These are phyloP conservation scores for Fusarium setosum DNA, from an alignment of 2,329 filamentous ascomycete genomes.

Conservation along the genomic window DNA sequence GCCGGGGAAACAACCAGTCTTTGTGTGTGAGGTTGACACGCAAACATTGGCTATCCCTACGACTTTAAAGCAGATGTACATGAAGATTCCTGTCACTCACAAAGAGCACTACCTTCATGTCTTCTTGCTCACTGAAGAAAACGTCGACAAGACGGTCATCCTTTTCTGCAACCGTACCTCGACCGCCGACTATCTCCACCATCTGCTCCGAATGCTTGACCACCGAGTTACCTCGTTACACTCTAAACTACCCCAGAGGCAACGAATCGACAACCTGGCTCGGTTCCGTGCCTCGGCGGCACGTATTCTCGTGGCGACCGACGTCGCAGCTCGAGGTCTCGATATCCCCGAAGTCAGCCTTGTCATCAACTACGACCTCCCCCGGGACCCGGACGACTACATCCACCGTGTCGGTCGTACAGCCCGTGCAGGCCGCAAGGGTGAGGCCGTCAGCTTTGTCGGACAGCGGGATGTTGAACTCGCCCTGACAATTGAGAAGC, in stretches of 20 bases:
- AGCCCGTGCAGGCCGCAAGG: slow-evolving; percentile 86
- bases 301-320: slow-evolving; percentile 91
- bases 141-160: slow-evolving; percentile 82
- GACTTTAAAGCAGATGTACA: slow-evolving; percentile 84
- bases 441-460: slow-evolving; percentile 87
- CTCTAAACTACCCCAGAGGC: slow-evolving; percentile 84
- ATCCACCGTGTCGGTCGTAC: slow-evolving; percentile 97
- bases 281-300: slow-evolving; percentile 92
- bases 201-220: slow-evolving; percentile 84
- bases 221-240: slow-evolving; percentile 94
- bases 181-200: slow-evolving; percentile 90
- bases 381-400: slow-evolving; percentile 96
- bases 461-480: slow-evolving; percentile 94
- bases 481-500: slow-evolving; percentile 87
- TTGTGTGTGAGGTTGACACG: slow-evolving; percentile 89
- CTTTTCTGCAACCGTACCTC: slow-evolving; percentile 94
- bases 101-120: slow-evolving; percentile 95
- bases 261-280: slow-evolving; percentile 87
- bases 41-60: slow-evolving; percentile 80
- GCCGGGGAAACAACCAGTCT: slow-evolving; percentile 79
- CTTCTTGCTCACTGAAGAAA: slow-evolving; percentile 82
- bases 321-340: slow-evolving; percentile 92
- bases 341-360: slow-evolving; percentile 93
- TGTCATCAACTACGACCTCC: slow-evolving; percentile 96
- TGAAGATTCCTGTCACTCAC: slow-evolving; percentile 90